These are phyloP conservation scores for thale cress (Arabidopsis thaliana) DNA, from an alignment of 345 rosid genomes.

Conservation along the genomic window TAIR10.1 NC_003075.7:14425001-14425500, in stretches of 20 bases:
- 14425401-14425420: no score
- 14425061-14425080: no score
- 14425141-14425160: no score
- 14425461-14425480: background rate
- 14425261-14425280: no score
- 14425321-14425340: background rate
- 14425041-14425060: background rate
- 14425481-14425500: background rate
- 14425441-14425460: slow-evolving; percentile 17
- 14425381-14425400: background rate
- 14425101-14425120: no score
- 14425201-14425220: no score
- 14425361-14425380: background rate
- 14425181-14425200: no score
- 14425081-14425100: no score
- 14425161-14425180: no score
- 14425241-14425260: no score
- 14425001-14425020: background rate
- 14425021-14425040: background rate
- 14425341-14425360: background rate
- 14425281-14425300: background rate
- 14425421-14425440: background rate
- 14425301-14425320: background rate
- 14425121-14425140: no score
- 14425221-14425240: no score